Base-by-base conservation (phyloP, 192 early-diverging fungal genomes). In the Lobosporangium transversale region DNA sequence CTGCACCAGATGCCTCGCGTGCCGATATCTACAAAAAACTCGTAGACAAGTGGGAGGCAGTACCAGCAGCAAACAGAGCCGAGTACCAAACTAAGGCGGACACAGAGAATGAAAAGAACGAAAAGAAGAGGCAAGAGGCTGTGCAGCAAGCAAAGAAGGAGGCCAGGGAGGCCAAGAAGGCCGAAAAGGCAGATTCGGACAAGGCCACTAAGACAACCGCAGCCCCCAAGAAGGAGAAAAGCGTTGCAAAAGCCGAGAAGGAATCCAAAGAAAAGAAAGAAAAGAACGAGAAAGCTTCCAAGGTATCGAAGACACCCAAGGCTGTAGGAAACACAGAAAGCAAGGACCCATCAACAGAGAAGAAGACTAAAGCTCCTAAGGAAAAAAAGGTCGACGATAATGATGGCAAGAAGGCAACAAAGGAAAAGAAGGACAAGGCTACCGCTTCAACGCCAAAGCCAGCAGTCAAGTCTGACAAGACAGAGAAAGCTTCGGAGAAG, bases 21-120 rank as follows among this genome's bases (percentile, higher is more conserved):
- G 71, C 71, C 10, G 71, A 75, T 26, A 55, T 65, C 36, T 65
- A 66, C 63, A 75, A 75, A 52, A 66, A 33, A 12, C 44, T 75
- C 3, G 71, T 59, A 20, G 71, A 66, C 63, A 75, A 66, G 58
- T 75, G 71, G 71, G 71, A 75, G 44, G 71, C 63, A 1, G 71
- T 58, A 36, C 57, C 63, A 11, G 52, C 48, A 31, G 36, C 35
- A 47, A 26, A 47, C 48, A 65, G 61, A 52, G 61, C 58, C 17
- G 63, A 60, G 15, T 54, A 66, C 20, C 55, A 75, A 45, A 52
- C 63, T 29, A 75, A 75, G 63, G 61, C 62, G 20, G 71, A 66
- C 15, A 35, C 45, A 32, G 58, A 66, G 52, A 66, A 66, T 21
- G 58, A 31, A 14, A 75, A 75, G 63, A 66, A 66, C 36, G 71